Evolutionary conservation across 768 basidiomycete species (phyloP).

Genomic region (Trametes cubensis): DNA sequence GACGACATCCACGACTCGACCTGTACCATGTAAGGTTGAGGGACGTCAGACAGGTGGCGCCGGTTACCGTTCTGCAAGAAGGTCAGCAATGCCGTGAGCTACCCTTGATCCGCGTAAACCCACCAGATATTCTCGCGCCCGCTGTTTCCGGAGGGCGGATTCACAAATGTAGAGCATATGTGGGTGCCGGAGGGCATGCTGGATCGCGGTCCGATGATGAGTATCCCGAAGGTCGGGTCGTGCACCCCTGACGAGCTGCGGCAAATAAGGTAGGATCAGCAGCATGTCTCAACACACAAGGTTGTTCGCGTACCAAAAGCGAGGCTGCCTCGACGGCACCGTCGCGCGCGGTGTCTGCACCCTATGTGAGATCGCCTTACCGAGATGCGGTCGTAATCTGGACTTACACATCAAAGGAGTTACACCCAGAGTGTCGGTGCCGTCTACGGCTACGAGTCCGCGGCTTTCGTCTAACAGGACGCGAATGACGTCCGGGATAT

Average conservation of each 20-base stretch:
- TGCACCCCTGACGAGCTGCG: conserved; percentile 67
- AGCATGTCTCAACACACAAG: background rate
- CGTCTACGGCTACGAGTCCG: conserved; percentile 69
- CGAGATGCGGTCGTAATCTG: background rate
- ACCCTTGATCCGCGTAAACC: conserved; percentile 22
- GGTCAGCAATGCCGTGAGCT: background rate
- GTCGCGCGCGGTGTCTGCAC: conserved; percentile 75
- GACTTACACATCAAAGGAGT: conserved; percentile 84
- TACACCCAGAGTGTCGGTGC: conserved; percentile 72
- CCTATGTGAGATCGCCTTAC: conserved; percentile 6
- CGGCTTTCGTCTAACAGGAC: conserved; percentile 64
- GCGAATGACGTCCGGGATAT: conserved; percentile 60
- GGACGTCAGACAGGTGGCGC: conserved; percentile 17
- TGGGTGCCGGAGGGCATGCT: conserved; percentile 66
- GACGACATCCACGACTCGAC: conserved; percentile 14
- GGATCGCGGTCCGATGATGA: conserved; percentile 71
- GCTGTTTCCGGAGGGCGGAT: conserved; percentile 58
- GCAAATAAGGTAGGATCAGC: background rate
- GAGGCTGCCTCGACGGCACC: conserved; percentile 68
- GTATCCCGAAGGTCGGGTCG: conserved; percentile 73
- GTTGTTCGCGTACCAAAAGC: conserved; percentile 52
- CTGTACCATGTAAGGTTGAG: conserved; percentile 21
- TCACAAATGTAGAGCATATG: conserved; percentile 74
- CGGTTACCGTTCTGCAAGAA: conserved; percentile 11
- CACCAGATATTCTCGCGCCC: conserved; percentile 65